Evolutionary conservation across 371 early-diverging fungal genomes (phyloP), one percentile per base, ranked within the genome.

Genomic region (Batrachochytrium dendrobatidis): DNA sequence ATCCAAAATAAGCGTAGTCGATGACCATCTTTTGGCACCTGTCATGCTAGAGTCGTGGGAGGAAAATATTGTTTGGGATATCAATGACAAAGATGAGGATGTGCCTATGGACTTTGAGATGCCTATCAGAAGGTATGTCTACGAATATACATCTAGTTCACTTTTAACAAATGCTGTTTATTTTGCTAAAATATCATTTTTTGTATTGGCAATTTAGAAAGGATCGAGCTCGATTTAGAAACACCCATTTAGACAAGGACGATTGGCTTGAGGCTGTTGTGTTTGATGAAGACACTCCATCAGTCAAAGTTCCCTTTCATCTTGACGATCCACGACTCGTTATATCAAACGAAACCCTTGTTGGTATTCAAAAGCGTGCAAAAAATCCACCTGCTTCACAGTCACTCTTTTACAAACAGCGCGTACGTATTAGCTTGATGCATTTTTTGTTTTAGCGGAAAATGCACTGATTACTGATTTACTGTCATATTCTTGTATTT

Each of bases 11-110:
- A 34, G 49, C 39, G 30, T 6, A 12, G n/a, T 6, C 7, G n/a
- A 52, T 8, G 28, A 31, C 15, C 61, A 60, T 12, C 52, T 63
- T n/a, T n/a, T 77, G 34, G 46, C 60, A 17, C 77, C 88, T 1
- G 65, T 91, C 24, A 75, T 86, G 62, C 65, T 89, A 46, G 90
- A 89, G 32, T 59, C 68, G 7, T 94, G 95, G 95, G 92, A 94
- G 62, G 84, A 87, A 34, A 72, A 81, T 12, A 85, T 94, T 52
- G 49, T 86, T 18, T 94, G 95, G 95, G 83, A 83, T 26, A 83
- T 77, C 7, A 79, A 80, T 26, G 70, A 71, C 7, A 55, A 25
- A 25, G 62, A 60, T 5, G 49, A 17, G 20, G 55, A 12, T 32
- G 54, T 49, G 15, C 24, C 24, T 17, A 28, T n/a, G 20, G 34